Conservation (phyloP, 495 filamentous ascomycete genomes). For the Lichenothelia convexa region DNA sequence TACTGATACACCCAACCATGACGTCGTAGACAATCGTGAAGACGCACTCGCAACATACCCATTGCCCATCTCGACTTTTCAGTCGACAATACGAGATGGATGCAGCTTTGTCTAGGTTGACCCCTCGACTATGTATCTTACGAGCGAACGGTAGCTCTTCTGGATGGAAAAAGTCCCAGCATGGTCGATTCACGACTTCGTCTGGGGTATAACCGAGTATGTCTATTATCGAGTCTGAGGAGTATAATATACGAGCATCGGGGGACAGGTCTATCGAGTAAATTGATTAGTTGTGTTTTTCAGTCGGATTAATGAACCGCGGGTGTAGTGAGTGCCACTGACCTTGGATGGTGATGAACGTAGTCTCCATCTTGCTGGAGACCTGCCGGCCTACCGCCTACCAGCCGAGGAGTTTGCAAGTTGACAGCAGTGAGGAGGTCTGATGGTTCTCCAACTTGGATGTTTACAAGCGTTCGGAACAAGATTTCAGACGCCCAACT, state of each 20-base stretch:
- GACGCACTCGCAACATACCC: conserved; percentile 73
- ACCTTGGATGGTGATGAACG: conserved; percentile 89
- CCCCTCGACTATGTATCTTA: conserved; percentile 50
- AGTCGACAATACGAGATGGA: conserved; percentile 66
- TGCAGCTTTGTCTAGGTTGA: conserved; percentile 68
- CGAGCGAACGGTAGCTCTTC: conserved; percentile 63
- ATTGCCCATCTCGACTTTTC: conserved; percentile 46
- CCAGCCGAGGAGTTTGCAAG: too few species aligned
- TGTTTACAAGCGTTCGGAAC: too few species aligned
- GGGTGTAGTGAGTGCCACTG: conserved; percentile 19
- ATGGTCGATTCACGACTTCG: conserved; percentile 58
- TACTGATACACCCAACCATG: conserved; percentile 66
- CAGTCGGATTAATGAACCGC: background rate
- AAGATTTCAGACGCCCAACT: too few species aligned
- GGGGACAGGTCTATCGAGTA: conserved; percentile 40
- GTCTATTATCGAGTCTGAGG: conserved; percentile 64
- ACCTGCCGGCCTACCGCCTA: too few species aligned
- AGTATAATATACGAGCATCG: conserved; percentile 69
- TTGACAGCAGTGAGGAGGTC: too few species aligned
- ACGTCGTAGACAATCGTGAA: conserved; percentile 82
- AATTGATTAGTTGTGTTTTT: background rate
- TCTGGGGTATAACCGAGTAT: conserved; percentile 64
- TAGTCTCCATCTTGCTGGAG: conserved; percentile 76
- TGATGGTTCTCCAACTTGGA: too few species aligned
- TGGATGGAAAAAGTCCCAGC: conserved; percentile 75